Base-by-base conservation (phyloP, 139 green algal species). In the Asterochloris erici region DNA sequence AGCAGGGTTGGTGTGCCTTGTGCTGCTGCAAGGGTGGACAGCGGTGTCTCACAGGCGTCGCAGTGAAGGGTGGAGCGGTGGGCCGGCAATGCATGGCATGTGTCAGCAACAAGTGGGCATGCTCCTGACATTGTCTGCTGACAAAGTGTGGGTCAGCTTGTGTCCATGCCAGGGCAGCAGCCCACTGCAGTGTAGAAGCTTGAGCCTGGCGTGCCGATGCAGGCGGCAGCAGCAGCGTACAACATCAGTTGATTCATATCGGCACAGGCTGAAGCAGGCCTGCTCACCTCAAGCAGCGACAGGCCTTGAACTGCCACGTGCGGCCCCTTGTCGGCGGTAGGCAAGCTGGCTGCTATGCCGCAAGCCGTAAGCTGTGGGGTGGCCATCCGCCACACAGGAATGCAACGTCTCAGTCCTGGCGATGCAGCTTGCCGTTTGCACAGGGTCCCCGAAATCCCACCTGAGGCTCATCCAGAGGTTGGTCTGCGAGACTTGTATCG, bases 391-490 rank as follows among this genome's bases (percentile, higher is more conserved):
- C 47, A 47, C 79, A 26, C 27, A 14, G 60, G 16, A 47, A 16
- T 27, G 29, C 24, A 13, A 47, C 14, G 10, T 60, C 0, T 28
- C 78, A n/a, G 47, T 11, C 15, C 19, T 73, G 47, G 15, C 6
- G 66, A 60, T 17, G 19, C 23, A 66, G 17, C 13, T 14, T 27
- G 29, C 12, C n/a, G 61, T 19, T 13, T 0, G 19, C 29, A 21
- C 12, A 63, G 15, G 11, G 60, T 13, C 21, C 13, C 21, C 0
- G 19, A 60, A n/a, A n/a, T 38, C 14, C 6, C 71, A 91, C 87
- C 84, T 87, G 28, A 86, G 86, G 79, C 84, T 90, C 85, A 94
- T 92, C 91, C 91, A 95, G 75, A 95, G 73, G 81, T 94, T 92
- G 68, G 86, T 82, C 14, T 74, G 77, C 0, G 54, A 68, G 0